Base-by-base conservation (phyloP, 257 asterid species). In the Phtheirospermum japonicum region DNA sequence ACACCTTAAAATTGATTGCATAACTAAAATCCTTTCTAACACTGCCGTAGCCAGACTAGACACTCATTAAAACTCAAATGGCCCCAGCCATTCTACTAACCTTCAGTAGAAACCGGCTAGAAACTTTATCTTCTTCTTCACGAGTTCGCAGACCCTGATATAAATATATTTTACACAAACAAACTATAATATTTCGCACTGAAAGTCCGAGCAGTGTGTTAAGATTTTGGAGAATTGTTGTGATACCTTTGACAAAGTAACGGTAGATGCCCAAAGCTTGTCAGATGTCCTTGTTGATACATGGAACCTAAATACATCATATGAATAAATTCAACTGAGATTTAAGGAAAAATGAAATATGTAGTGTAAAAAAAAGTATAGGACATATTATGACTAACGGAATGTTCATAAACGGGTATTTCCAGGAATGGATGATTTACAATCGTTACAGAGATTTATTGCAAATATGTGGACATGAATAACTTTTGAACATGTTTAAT, bases 101-200 rank as follows among this genome's bases (percentile, higher is more conserved):
- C 96, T 89, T 85, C 78, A 86, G 71, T 76, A 92, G 72, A 73
- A 68, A 76, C 83, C 80, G 95, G 79, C 99, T 92, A 56, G 97
- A 86, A 67, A 92, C 89, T 55, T 64, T 74, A 65, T 89, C 99
- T 80, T 92, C 99, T 74, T 85, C 80, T 80, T 92, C 96, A 66
- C 97, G 95, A 57, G 89, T 83, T 72, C 99, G 84, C 76, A 80
- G 54, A 43, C 94, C 99, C 99, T 89, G 72, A 75, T 70, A 70
- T 23, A 23, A 23, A 28, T 42, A 40, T 64, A 33, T 64, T 31
- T 45, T 46, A 59, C 52, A 60, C 34, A 7, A 59, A 56, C 36
- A 67, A 74, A 45, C 36, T 20, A 14, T n/a, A 63, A 36, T 58
- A 33, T 14, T 40, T 50, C 59, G 23, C 40, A 20, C 4, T 17